Evolutionary conservation across 345 rosid genomes (phyloP), one percentile per base, ranked within the genome.

Genomic region (Clarkia xantiana): DNA sequence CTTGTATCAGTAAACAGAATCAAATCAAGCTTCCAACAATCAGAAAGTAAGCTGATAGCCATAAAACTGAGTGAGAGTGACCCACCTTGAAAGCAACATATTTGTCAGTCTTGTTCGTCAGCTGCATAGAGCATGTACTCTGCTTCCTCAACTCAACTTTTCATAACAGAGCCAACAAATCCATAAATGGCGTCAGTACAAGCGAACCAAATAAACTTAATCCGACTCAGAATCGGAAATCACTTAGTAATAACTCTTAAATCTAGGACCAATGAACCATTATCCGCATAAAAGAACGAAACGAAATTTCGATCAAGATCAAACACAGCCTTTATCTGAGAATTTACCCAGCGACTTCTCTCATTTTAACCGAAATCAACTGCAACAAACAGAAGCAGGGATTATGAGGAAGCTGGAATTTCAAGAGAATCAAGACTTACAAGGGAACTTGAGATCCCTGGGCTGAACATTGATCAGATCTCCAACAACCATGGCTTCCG

Each of bases 91-190:
- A 87, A 9, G 85, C 94, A 23, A 87, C 79, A 65, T 46, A 68
- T 34, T 72, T 58, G 55, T 63, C 71, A 1, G 85, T 70, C 75
- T 83, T 87, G 80, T 81, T 87, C 54, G 73, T 71, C 63, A 87
- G 60, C 52, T 75, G 85, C 74, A 87, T 66, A 56, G 90, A 79
- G 60, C 87, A 83, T 49, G 87, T 67, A 56, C 81, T 79, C 65
- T 77, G 94, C 78, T 73, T 87, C 80, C 65, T 79, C 86, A 80
- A 61, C 67, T 82, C 88, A 73, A 86, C 93, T 86, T 62, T 63
- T 55, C 57, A 15, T 48, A 61, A 54, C 18, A 10, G 67, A 14
- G 45, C 54, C 51, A 51, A 34, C 23, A 11, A 50, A 42, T 18
- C 38, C 47, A 60, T 29, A 45, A 13, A 20, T 29, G 45, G 18